Evolutionary conservation across 345 rosid species (phyloP).

Genomic region (Citrus glauca): DNA sequence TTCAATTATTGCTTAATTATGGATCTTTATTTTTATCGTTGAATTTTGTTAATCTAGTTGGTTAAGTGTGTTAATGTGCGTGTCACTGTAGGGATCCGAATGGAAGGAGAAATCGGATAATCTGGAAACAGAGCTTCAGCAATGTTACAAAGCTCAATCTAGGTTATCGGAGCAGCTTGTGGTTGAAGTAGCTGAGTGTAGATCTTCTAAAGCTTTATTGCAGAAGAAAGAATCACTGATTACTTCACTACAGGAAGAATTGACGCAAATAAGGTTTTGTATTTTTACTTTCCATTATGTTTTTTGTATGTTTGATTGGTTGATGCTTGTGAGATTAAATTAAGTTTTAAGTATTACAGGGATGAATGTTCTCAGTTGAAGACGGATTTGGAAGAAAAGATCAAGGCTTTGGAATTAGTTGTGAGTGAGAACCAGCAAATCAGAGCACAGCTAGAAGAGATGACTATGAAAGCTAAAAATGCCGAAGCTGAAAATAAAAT

Average conservation of each 20-base stretch:
- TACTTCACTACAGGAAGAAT: slow-evolving; percentile 44
- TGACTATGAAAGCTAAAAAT: slow-evolving; percentile 56
- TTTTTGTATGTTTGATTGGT: neutral
- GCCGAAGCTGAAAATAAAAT: slow-evolving; percentile 90
- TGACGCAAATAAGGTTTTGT: slow-evolving; percentile 49
- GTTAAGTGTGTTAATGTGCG: neutral
- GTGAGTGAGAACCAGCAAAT: slow-evolving; percentile 58
- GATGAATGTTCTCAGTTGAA: slow-evolving; percentile 56
- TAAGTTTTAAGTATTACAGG: slow-evolving; percentile 31
- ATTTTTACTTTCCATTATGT: neutral
- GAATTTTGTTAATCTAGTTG: neutral
- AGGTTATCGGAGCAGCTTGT: slow-evolving; percentile 86
- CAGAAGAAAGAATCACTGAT: slow-evolving; percentile 66
- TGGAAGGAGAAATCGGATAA: slow-evolving; percentile 93
- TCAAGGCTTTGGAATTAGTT: slow-evolving; percentile 56
- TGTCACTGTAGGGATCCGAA: slow-evolving; percentile 64
- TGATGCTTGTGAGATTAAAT: neutral
- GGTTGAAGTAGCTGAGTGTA: slow-evolving; percentile 79
- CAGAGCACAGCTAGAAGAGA: slow-evolving; percentile 55
- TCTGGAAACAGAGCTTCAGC: slow-evolving; percentile 79
- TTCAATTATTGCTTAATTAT: neutral
- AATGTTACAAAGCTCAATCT: slow-evolving; percentile 91
- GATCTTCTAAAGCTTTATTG: slow-evolving; percentile 60
- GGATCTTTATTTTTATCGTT: neutral
- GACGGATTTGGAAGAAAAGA: slow-evolving; percentile 63